Evolutionary conservation across 129 eudicot species (phyloP).

Genomic region (Smallanthus sonchifolius): DNA sequence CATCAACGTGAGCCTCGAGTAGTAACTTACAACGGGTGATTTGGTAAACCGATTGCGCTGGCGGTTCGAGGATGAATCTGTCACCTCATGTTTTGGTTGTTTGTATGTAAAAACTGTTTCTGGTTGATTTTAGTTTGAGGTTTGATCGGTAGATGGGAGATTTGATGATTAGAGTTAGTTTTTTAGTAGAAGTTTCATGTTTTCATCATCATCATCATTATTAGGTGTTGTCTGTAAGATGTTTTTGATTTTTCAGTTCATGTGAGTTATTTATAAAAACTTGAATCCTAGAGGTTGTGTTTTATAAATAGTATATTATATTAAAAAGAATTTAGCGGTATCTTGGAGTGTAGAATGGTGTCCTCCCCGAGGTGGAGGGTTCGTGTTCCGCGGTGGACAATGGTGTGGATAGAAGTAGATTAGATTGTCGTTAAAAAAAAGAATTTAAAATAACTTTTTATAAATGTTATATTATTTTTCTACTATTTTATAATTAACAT

Average conservation of each 20-base stretch:
- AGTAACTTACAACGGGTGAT: slow-evolving; percentile 14
- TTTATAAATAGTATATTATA: background rate
- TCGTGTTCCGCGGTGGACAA: too few species aligned
- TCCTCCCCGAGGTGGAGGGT: too few species aligned
- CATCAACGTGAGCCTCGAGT: slow-evolving; percentile 54
- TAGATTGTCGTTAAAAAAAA: too few species aligned
- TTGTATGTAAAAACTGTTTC: slow-evolving; percentile 32
- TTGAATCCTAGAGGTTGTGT: background rate
- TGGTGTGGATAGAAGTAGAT: too few species aligned
- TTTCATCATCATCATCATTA: slow-evolving; percentile 13
- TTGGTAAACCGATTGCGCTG: slow-evolving; percentile 22
- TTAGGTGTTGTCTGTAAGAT: slow-evolving; percentile 18
- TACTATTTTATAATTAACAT: too few species aligned
- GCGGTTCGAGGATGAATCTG: slow-evolving; percentile 7
- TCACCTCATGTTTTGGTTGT: slow-evolving; percentile 19
- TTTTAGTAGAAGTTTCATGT: slow-evolving; percentile 16
- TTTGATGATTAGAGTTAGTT: slow-evolving; percentile 27
- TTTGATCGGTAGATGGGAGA: slow-evolving; percentile 19
- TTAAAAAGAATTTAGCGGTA: too few species aligned
- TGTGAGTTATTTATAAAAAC: slow-evolving; percentile 11
- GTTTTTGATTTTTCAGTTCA: slow-evolving; percentile 23
- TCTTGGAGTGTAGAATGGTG: too few species aligned
- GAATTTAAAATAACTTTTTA: too few species aligned
- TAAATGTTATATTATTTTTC: too few species aligned
- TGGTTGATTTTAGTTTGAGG: slow-evolving; percentile 30